Evolutionary conservation across 106 monocot species (phyloP), one percentile per base, ranked within the genome.

Genomic region (Gastrodia elata): DNA sequence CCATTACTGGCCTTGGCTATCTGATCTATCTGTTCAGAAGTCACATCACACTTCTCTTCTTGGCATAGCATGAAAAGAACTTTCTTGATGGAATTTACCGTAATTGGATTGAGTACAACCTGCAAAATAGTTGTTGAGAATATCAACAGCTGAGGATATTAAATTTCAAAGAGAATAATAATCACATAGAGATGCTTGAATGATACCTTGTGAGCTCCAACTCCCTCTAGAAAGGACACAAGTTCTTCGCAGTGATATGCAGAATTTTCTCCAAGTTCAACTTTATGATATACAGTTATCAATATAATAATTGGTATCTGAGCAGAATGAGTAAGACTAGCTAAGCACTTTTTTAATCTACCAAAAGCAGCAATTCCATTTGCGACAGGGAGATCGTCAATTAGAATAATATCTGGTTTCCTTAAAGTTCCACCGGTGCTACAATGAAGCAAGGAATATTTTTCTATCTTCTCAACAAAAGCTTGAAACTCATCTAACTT

Each of bases 401-500:
- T 98, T 70, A 98, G 79, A 39, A 98, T 39, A 59, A 98, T 82
- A 71, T 79, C 32, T 13, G 84, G 83, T 49, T 89, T 91, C 48
- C 77, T 85, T 40, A 76, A 73, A 71, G 68, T 77, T 72, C 76
- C 73, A 18, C 24, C 55, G 41, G 26, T 58, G 5, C 64, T 64
- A 77, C 76, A 78, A 73, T 32, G 73, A 74, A 97, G 90, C 57
- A 93, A 70, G 32, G 86, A 77, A 80, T 91, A 98, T 68, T 90
- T 98, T 74, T 90, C 83, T 71, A 83, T 78, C 70, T 81, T 86
- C 38, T 88, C 87, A 9, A 88, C 69, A 82, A 98, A 98, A 65
- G 22, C 76, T 70, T 88, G 91, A 82, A 98, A 98, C 73, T 98
- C 93, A 72, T 98, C 98, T 77, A 98, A 78, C 75, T 98, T 98